Conservation (phyloP, 1,139 yeast genomes). For the Zygotorulaspora mrakii region DNA sequence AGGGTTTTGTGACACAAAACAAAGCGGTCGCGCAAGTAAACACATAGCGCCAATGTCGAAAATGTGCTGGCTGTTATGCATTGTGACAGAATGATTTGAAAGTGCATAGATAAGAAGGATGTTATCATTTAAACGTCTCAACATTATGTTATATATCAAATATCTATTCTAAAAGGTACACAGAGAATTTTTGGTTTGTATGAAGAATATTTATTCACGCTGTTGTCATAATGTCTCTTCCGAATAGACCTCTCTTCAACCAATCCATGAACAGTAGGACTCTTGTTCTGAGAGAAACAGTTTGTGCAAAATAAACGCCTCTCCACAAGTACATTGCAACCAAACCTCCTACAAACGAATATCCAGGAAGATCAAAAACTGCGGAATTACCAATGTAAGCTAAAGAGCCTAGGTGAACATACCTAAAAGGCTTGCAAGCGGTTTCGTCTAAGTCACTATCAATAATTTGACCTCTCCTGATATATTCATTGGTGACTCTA, state of each 20-base stretch:
- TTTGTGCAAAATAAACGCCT: conserved; percentile 60
- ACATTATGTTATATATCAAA: no score
- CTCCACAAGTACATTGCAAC: conserved; percentile 67
- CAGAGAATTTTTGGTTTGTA: neutral
- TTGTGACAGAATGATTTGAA: no score
- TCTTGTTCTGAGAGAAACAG: conserved; percentile 57
- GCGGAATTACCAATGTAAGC: conserved; percentile 66
- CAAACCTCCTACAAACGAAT: conserved; percentile 54
- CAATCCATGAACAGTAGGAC: conserved; percentile 58
- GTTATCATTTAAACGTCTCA: no score
- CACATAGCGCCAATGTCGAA: no score
- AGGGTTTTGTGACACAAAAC: no score
- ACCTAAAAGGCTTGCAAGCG: conserved; percentile 53
- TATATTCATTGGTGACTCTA: conserved; percentile 37
- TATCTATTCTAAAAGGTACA: neutral
- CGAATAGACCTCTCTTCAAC: conserved; percentile 59
- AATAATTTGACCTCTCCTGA: conserved; percentile 21
- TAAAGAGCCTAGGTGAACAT: conserved; percentile 56
- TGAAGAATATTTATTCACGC: conserved; percentile 14
- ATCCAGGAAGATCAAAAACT: conserved; percentile 58
- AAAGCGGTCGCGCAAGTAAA: no score
- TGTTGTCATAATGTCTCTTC: conserved; percentile 50
- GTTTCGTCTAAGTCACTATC: conserved; percentile 41
- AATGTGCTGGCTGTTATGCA: no score
- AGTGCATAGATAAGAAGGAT: no score